Base-by-base conservation (phyloP, 1,139 yeast species). In the Suhomyces bribrorum region DNA sequence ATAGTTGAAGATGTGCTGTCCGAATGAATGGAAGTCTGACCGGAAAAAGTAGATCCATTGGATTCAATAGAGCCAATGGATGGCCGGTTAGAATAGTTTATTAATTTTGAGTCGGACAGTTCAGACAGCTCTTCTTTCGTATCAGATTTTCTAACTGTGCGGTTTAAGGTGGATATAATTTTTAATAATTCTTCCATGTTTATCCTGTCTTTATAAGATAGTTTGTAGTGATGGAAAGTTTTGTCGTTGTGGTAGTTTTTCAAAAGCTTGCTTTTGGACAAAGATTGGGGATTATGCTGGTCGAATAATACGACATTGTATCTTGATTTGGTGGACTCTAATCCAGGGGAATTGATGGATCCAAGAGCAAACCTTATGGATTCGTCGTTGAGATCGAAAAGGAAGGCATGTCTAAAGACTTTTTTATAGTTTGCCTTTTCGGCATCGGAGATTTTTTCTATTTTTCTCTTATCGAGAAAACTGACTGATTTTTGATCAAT, bases 121-220 rank as follows among this genome's bases (percentile, higher is more conserved):
- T 24, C 29, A 9, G 20, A 18, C 7, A 20, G 11, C 12, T 31
- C 14, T 27, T 30, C 38, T 22, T 31, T 38, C 5, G 18, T 8
- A 7, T 36, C 30, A 4, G 34, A 15, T 12, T 33, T 36, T 15
- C 17, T 36, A 16, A 33, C 28, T 14, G 26, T 33, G 8, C 32
- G 36, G 36, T 56, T 61, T 31, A 62, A 45, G 8, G 42, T 41
- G 1, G 59, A 49, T 14, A 64, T 36, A 4, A 61, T 50, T 8
- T 36, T 27, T 22, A 66, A 41, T 13, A 69, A 46, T 31, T 62
- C 63, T 16, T 55, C 54, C 20, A 62, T 49, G 29, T 60, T 56
- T 12, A 51, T 38, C 40, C 57, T 56, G 45, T 69, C 68, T 27
- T 61, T 57, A 53, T 58, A 66, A 11, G 60, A 52, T 7, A 66